Evolutionary conservation across 2,329 filamentous ascomycete genomes (phyloP), one percentile per base, ranked within the genome.

Genomic region (Hypoxylon rubiginosum): DNA sequence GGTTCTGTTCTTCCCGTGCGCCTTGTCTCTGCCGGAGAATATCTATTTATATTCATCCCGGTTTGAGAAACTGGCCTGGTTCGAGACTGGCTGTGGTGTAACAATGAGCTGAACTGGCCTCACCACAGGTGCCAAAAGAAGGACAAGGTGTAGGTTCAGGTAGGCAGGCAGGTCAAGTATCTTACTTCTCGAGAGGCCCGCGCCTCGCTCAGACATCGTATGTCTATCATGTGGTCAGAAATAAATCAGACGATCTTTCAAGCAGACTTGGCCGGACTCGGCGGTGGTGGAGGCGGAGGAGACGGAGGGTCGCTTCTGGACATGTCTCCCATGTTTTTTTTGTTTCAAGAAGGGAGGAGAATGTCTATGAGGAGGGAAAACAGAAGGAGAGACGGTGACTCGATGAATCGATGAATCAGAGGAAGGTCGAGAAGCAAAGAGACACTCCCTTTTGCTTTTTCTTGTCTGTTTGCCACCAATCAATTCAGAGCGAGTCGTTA

Each of bases 281-380:
- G 66, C 19, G 66, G 66, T 30, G 66, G 66, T 15, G 66, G 55
- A 11, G 66, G 66, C 13, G 66, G 66, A 43, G 66, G 66, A 41
- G 66, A 68, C 17, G 67, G 64, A 15, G 80, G 78, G 57, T 79
- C 77, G 52, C 73, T 77, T 71, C 77, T 75, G 19, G 78, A 79
- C 70, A 74, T 77, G 34, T 74, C 54, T 56, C 39, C 60, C 61
- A 63, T 63, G 4, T 7, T 49, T 15, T 19, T 26, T 36, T 10
- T 24, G 39, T 41, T 36, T 41, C 15, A 41, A 19, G n/a, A 39
- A 15, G 11, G 17, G 8, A 32, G n/a, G 39, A 43, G 39, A 21
- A 21, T 43, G 17, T 17, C n/a, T 41, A 19, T n/a, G 3, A n/a
- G 17, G 13, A 17, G n/a, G 39, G 17, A 43, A 13, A n/a, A 8